Evolutionary conservation across 148 eudicot species (phyloP).

Genomic region (Hydrangea macrophylla): DNA sequence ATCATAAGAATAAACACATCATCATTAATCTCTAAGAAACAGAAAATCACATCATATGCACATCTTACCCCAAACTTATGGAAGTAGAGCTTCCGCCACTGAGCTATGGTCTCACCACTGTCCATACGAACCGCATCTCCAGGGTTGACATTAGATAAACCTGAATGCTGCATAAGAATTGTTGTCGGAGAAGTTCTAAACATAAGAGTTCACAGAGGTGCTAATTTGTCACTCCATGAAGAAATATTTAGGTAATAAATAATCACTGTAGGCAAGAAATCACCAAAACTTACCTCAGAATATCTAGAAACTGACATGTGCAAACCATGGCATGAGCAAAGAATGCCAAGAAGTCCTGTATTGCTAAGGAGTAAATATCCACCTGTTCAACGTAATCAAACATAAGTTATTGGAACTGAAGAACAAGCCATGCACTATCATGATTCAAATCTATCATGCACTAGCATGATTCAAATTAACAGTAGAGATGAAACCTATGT

Average conservation of each 20-base stretch:
- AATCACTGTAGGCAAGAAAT: neutral
- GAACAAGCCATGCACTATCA: conserved; percentile 3
- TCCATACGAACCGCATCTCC: conserved; percentile 64
- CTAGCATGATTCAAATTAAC: neutral
- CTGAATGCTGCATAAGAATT: conserved; percentile 59
- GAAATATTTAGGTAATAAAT: neutral
- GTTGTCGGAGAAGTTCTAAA: conserved; percentile 7
- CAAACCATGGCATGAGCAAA: conserved; percentile 65
- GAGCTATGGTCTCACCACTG: conserved; percentile 64
- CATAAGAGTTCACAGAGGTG: neutral
- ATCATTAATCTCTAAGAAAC: neutral
- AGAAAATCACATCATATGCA: conserved; percentile 5
- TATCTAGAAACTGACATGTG: conserved; percentile 62
- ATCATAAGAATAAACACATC: too few relatives aligned
- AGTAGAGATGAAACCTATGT: neutral
- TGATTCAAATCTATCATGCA: neutral
- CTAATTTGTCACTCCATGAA: neutral
- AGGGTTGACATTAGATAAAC: conserved; percentile 50
- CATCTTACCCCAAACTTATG: conserved; percentile 51
- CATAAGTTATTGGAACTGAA: conserved; percentile 16
- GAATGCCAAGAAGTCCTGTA: conserved; percentile 65
- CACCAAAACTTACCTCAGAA: conserved; percentile 46
- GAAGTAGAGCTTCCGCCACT: conserved; percentile 60
- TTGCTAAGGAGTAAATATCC: conserved; percentile 61
- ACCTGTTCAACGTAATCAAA: conserved; percentile 37